Evolutionary conservation across 331 rosid species (phyloP).

Genomic region (Quercus lobata): DNA sequence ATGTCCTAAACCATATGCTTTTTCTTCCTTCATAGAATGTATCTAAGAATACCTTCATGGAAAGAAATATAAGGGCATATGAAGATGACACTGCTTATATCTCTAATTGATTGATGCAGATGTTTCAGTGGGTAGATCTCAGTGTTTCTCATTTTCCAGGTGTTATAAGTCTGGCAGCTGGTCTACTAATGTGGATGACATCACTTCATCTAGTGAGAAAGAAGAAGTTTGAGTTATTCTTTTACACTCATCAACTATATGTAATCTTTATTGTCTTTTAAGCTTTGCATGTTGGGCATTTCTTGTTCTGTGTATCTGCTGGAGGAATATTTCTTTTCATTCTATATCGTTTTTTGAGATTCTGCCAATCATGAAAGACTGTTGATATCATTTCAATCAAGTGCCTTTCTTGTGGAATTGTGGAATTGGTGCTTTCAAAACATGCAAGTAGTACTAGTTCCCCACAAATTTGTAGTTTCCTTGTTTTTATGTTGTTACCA

Average conservation of each 20-base stretch:
- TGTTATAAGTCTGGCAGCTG: slow-evolving; percentile 72
- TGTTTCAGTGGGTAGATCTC: slow-evolving; percentile 58
- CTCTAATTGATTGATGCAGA: slow-evolving; percentile 38
- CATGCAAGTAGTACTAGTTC: slow-evolving; percentile 52
- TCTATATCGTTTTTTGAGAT: slow-evolving; percentile 86
- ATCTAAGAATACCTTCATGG: neutral
- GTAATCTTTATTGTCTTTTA: slow-evolving; percentile 62
- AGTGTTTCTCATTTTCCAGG: slow-evolving; percentile 74
- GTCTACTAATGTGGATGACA: slow-evolving; percentile 88
- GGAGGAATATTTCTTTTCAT: slow-evolving; percentile 77
- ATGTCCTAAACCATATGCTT: neutral
- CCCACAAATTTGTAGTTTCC: neutral
- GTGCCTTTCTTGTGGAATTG: slow-evolving; percentile 80
- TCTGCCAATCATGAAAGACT: slow-evolving; percentile 70
- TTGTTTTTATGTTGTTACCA: neutral
- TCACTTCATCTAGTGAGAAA: slow-evolving; percentile 76
- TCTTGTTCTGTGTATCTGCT: slow-evolving; percentile 61
- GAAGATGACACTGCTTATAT: neutral
- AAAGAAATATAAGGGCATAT: neutral
- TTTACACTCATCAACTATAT: slow-evolving; percentile 92
- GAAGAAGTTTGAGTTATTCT: slow-evolving; percentile 77
- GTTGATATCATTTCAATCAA: slow-evolving; percentile 70
- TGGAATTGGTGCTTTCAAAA: slow-evolving; percentile 78
- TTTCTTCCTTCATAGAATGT: neutral
- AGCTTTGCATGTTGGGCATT: slow-evolving; percentile 91